Base-by-base conservation (phyloP, 1,284 basidiomycete genomes). In the Tylopilus sp. region DNA sequence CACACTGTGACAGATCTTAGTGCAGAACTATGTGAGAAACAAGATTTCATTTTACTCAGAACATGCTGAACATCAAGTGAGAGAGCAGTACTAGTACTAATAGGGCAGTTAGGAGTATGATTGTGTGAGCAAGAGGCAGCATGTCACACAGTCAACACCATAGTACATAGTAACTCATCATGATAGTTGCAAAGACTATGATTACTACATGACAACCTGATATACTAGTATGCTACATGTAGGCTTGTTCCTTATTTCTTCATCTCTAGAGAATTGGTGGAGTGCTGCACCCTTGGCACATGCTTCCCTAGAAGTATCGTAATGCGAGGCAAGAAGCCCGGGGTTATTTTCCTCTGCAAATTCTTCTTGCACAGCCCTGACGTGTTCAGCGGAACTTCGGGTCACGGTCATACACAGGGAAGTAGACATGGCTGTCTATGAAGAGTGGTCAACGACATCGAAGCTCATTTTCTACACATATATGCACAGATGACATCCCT, bases 211-310 rank as follows among this genome's bases (percentile, higher is more conserved):
- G n/a, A n/a, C n/a, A n/a, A n/a, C n/a, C n/a, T n/a, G n/a, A n/a
- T n/a, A n/a, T n/a, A n/a, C n/a, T n/a, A n/a, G n/a, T n/a, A n/a
- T n/a, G n/a, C n/a, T n/a, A n/a, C n/a, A n/a, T n/a, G n/a, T n/a
- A n/a, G n/a, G 91, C 61, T 82, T 80, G 67, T 80, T 80, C 41
- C 97, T 86, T 36, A 86, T 87, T 65, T 92, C 90, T 71, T 95
- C 93, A 72, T 97, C 94, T 1, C 79, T 85, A 4, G 94, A 93
- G 78, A 99, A 97, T 73, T 93, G 90, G 77, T 97, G 97, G 80
- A 93, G 95, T 0, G 89, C 96, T 1, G 96, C 96, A 41, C 94
- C 97, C 73, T 91, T 91, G n/a, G 91, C 88, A 12, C 97, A 92
- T 16, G 92, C 89, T 78, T 99, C 97, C 60, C 82, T 83, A 0